phyloP scores from a whole-genome alignment of 2,329 filamentous ascomycete genomes.

The Clarireedia monteithiana region DNA sequence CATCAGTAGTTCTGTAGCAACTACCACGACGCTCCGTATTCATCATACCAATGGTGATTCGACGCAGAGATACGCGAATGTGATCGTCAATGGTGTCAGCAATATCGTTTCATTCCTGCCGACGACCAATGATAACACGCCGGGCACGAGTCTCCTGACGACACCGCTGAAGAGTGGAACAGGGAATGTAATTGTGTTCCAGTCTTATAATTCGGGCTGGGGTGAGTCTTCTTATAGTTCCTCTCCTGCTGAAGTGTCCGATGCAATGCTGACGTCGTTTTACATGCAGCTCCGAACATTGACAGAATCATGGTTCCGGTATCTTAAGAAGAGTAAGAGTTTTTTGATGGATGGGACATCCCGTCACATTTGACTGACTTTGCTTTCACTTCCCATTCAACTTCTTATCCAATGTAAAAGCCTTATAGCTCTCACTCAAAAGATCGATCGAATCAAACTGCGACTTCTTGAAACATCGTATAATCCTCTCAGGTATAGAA shows the following conservation, averaged over 20 bases:
- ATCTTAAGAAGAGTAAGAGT: constrained; percentile 18
- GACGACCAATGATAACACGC: constrained; percentile 35
- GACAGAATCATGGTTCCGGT: constrained; percentile 47
- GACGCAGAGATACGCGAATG: constrained; percentile 42
- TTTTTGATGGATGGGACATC: neutral
- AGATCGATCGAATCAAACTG: constrained; percentile 16
- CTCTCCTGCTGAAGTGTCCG: neutral
- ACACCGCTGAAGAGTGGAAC: constrained; percentile 39
- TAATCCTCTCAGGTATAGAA: constrained; percentile 14
- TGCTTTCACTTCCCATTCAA: neutral
- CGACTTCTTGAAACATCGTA: constrained; percentile 14
- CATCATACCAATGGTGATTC: constrained; percentile 50
- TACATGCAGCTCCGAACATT: constrained; percentile 39
- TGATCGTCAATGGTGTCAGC: constrained; percentile 46
- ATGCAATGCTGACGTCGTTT: constrained; percentile 7
- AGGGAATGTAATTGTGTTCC: constrained; percentile 42
- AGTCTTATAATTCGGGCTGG: constrained; percentile 33
- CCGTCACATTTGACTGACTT: no score
- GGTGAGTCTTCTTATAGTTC: constrained; percentile 22
- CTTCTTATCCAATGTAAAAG: constrained; percentile 1
- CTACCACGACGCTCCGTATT: constrained; percentile 44
- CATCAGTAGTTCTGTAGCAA: constrained; percentile 37
- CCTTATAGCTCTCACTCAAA: constrained; percentile 18
- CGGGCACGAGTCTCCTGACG: constrained; percentile 40
- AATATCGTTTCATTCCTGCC: constrained; percentile 49